Evolutionary conservation across 148 eudicot species (phyloP), one percentile per base, ranked within the genome.

Genomic region (Spergularia marina): DNA sequence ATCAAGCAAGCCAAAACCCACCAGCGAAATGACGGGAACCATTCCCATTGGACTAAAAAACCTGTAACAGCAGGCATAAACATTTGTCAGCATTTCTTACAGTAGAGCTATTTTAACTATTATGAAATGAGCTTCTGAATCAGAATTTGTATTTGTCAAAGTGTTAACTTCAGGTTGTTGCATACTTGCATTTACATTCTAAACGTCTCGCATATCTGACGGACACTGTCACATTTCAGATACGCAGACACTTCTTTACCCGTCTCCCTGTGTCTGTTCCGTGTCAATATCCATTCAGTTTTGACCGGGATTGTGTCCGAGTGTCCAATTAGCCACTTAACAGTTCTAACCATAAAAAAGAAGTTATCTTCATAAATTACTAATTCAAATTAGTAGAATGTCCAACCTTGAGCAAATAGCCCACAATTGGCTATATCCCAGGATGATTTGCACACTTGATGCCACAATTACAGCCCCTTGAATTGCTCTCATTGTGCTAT

Each of bases 351-450:
- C 36, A 30, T 30, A 2, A 30, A 30, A 30, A 0, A 30, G 4
- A 2, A 30, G 36, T 30, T 30, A 0, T 30, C 36, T 30, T 30
- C 36, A 30, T 30, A 30, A 30, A 30, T 30, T 30, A 30, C 36
- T 2, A 2, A 2, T 30, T 30, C 36, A 30, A 30, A 64, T 52
- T 52, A 23, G 63, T 16, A 61, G 23, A 54, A 70, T 30, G 55
- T 23, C 68, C 25, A 79, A 92, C 99, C 99, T 95, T 80, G 99
- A 90, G 80, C 88, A 95, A 65, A 95, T 95, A 77, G 94, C 99
- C 99, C 99, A 95, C 72, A 95, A 81, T 77, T 95, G 99, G 83
- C 99, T 95, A 65, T 89, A 95, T 4, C 99, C 99, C 75, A 95
- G 84, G 47, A 95, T 92, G 76, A 95, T 90, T 86, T 95, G 99